Evolutionary conservation across 2,329 filamentous ascomycete species (phyloP).

Genomic region (Chaetomiaceae sp.): DNA sequence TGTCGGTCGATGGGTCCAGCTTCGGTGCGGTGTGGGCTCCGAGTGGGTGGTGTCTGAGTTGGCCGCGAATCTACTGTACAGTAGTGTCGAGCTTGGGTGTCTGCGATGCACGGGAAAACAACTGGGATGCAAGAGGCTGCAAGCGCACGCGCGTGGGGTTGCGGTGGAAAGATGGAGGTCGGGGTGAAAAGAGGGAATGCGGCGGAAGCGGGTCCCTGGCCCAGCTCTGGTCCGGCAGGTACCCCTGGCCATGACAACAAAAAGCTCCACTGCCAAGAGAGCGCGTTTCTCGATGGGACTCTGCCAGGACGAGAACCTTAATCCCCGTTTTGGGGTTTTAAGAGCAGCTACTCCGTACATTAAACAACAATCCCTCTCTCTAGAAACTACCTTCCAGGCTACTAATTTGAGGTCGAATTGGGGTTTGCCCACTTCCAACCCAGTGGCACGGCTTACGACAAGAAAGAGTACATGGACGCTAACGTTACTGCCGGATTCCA

Average conservation of each 20-base stretch:
- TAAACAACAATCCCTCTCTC: too few relatives aligned
- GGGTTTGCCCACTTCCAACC: too few relatives aligned
- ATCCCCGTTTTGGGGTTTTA: too few relatives aligned
- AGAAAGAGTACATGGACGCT: too few relatives aligned
- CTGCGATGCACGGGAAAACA: conserved; percentile 26
- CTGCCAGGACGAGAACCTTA: too few relatives aligned
- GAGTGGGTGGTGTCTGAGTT: conserved; percentile 27
- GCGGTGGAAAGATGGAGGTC: conserved; percentile 26
- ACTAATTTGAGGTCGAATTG: too few relatives aligned
- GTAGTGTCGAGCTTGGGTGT: conserved; percentile 21
- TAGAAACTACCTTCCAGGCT: too few relatives aligned
- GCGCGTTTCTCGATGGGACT: neutral
- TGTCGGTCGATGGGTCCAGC: conserved; percentile 2
- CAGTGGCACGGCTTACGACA: too few relatives aligned
- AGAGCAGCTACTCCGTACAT: too few relatives aligned
- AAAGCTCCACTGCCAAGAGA: conserved; percentile 24
- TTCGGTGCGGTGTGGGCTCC: conserved; percentile 1
- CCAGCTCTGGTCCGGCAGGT: neutral
- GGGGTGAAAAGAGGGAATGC: conserved; percentile 26
- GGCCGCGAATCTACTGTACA: conserved; percentile 22
- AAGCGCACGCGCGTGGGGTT: conserved; percentile 25
- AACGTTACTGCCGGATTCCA: too few relatives aligned
- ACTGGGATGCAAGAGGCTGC: conserved; percentile 26
- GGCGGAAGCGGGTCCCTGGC: conserved; percentile 24
- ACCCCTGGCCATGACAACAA: conserved; percentile 23